phyloP scores from a whole-genome alignment of 495 filamentous ascomycete species.

The Penicillium maclennaniae region DNA sequence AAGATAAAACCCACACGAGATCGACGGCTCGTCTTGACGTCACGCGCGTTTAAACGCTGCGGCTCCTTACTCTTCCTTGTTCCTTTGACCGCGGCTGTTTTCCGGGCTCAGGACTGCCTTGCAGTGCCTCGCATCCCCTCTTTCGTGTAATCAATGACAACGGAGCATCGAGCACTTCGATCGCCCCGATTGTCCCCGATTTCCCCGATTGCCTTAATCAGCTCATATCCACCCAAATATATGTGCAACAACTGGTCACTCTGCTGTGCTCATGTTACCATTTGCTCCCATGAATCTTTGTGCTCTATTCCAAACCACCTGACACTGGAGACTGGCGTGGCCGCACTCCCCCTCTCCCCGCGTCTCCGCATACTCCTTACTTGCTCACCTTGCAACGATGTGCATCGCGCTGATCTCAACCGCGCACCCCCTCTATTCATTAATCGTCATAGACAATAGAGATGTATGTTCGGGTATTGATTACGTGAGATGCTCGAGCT shows the following conservation, averaged over 20 bases:
- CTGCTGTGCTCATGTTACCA: neutral
- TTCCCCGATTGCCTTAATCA: too few relatives aligned
- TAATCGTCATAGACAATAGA: slow-evolving; percentile 89
- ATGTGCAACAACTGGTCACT: neutral
- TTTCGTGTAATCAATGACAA: neutral
- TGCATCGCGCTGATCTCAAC: slow-evolving; percentile 91
- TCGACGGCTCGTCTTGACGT: slow-evolving; percentile 28
- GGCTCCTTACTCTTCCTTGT: neutral
- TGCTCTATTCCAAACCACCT: neutral
- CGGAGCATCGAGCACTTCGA: neutral
- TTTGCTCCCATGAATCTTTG: neutral
- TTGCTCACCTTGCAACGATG: slow-evolving; percentile 50
- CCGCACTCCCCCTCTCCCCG: slow-evolving; percentile 1
- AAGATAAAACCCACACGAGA: neutral
- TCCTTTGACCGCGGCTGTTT: neutral
- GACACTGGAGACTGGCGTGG: neutral
- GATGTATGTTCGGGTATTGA: slow-evolving; percentile 53
- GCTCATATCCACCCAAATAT: neutral
- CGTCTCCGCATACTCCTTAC: neutral
- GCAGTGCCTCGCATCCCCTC: neutral
- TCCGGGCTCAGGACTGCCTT: neutral
- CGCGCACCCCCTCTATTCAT: slow-evolving; percentile 80
- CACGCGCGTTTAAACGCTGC: slow-evolving; percentile 10
- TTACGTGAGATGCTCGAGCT: slow-evolving; percentile 6
- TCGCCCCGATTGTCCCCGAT: neutral